Evolutionary conservation across 1,139 yeast species (phyloP), one percentile per base, ranked within the genome.

Genomic region (Kodamaea alishanica): DNA sequence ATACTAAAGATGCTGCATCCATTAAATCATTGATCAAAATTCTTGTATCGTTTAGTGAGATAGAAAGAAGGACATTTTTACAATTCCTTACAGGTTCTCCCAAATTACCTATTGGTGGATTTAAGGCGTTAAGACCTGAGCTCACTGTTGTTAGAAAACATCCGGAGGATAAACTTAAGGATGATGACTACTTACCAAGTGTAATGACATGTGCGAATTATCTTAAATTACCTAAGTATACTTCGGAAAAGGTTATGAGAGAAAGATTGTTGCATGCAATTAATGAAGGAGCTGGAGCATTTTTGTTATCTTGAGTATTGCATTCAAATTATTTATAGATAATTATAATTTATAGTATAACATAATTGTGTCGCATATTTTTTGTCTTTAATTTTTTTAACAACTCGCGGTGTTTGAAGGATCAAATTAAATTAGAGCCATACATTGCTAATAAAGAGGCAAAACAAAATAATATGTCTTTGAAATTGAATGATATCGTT

Each of bases 121-220:
- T 92, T 67, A 84, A 83, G 52, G 76, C 87, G 1, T 67, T 92
- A 41, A 73, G 77, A 35, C 98, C 98, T 0, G 84, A 78, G 38
- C 74, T 92, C 39, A 92, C 97, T 0, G 92, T 92, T 32, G 98
- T 92, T 2, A 67, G 89, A 48, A 88, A 88, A 52, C 81, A 75
- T 39, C 76, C 84, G 7, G 96, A 90, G 44, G 80, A 73, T 41
- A 79, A 77, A 1, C 57, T 76, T 35, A 61, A 67, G 12, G 77
- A 88, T n/a, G 96, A 92, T 59, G 90, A 83, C 47, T 89, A 84
- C 53, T 68, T 92, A 43, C 98, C 98, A 2, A 88, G 96, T 63
- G 98, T 92, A 3, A 92, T 92, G 98, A 92, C 98, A 0, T 92
- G 98, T 67, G 97, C 95, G 5, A 92, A 92, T 58, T 92, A 92